These are phyloP conservation scores for Lepiota brunneoincarnata DNA, from an alignment of 768 basidiomycete species.

Conservation along the genomic window DNA sequence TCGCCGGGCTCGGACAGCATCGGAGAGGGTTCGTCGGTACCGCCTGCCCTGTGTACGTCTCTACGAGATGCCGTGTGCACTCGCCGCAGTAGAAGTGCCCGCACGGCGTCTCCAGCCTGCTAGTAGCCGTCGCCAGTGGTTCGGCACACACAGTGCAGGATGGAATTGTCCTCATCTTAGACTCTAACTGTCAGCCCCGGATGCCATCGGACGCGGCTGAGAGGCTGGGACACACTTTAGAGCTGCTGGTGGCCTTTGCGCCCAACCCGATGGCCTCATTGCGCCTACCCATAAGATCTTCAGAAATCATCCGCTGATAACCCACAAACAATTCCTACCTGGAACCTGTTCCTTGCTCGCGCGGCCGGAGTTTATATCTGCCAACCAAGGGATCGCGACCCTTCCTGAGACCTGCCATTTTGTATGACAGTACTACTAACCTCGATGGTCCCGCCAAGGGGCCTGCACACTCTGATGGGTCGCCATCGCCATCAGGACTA, in stretches of 20 bases:
- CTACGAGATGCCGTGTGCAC: constrained; percentile 10
- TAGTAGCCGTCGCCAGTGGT: not conserved
- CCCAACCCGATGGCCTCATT: too few species aligned
- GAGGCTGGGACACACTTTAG: too few species aligned
- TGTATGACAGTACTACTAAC: not conserved
- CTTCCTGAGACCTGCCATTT: too few species aligned
- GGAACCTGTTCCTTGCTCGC: not conserved
- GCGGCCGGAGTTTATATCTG: too few species aligned
- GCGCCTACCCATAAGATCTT: too few species aligned
- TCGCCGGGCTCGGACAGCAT: constrained; percentile 9
- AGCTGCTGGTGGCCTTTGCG: too few species aligned
- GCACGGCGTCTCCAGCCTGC: constrained; percentile 11
- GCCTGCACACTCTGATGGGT: too few species aligned
- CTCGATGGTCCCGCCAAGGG: not conserved
- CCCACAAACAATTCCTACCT: not conserved
- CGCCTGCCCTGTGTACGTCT: constrained; percentile 1
- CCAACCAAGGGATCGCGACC: too few species aligned
- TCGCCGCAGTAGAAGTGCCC: constrained; percentile 14
- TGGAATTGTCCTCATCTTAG: not conserved
- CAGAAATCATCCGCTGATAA: not conserved
- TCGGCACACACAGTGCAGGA: constrained; percentile 1
- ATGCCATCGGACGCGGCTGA: not conserved
- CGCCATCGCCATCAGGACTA: not conserved
- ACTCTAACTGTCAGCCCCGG: too few species aligned
- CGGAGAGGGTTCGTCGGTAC: constrained; percentile 5